Evolutionary conservation across 106 monocot genomes (phyloP), one percentile per base, ranked within the genome.

Genomic region (Agapanthus africanus): DNA sequence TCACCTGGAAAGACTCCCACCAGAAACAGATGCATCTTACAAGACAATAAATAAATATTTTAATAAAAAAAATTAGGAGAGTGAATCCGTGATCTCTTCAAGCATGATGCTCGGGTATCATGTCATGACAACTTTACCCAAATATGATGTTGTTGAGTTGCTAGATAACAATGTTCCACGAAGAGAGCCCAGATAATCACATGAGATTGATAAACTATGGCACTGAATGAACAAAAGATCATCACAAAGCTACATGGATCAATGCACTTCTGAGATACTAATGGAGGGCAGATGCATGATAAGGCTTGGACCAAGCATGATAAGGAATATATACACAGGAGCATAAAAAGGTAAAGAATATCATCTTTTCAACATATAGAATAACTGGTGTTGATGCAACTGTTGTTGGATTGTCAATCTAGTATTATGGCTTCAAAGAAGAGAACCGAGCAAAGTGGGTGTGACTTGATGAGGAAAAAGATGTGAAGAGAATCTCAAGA

Each of bases 401-500:
- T 50, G 63, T 49, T 52, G 28, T 63, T 50, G 62, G 49, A 70
- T 28, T 50, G 63, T 64, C 70, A 76, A 76, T 70, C 64, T 65
- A 39, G 40, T 61, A 61, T 61, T 61, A 61, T 61, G 35, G 61
- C 35, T 36, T 61, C 61, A 36, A 5, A 36, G 61, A 61, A 61
- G 33, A 61, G 35, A 76, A 76, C 70, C 39, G 25, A 23, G 64
- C 46, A 76, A 61, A 54, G 71, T 80, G 66, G 59, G 80, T 50
- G 21, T 68, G 61, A 50, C 59, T 49, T 71, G 71, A 62, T 23
- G 51, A 49, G 42, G 49, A 70, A 70, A 68, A 71, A 70, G 71
- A 37, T 28, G 40, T 52, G 66, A 67, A 54, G 19, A 37, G 68
- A 69, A 74, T 63, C 66, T 65, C 33, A 70, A 64, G 67, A 69